Conservation (phyloP, 495 filamentous ascomycete genomes). For the Talaromyces adpressus region DNA sequence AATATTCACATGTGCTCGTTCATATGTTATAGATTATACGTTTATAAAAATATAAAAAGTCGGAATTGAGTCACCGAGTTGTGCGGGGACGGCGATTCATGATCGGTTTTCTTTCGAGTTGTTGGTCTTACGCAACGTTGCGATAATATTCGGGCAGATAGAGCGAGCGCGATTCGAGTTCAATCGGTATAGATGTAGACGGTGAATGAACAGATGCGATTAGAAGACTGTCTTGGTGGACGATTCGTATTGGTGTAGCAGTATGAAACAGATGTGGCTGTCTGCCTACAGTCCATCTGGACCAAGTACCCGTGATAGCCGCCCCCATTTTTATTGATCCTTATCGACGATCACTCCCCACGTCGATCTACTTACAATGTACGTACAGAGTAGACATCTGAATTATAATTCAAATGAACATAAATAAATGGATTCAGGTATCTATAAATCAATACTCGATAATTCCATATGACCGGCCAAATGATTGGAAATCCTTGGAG, state of each 20-base stretch:
- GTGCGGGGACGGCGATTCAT: background rate
- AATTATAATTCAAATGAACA: too few relatives aligned
- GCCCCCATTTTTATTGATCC: background rate
- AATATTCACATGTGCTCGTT: background rate
- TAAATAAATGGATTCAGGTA: background rate
- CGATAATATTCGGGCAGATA: background rate
- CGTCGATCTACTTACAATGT: background rate
- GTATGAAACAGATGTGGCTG: background rate
- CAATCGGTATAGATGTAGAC: background rate
- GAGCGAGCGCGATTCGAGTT: background rate
- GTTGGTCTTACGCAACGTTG: background rate
- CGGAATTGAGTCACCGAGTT: conserved; percentile 3
- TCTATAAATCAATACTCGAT: background rate
- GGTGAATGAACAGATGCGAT: too few relatives aligned
- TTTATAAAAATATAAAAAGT: background rate
- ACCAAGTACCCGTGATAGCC: too few relatives aligned
- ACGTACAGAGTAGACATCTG: background rate
- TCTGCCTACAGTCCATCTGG: too few relatives aligned
- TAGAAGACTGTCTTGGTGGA: too few relatives aligned
- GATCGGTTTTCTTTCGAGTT: background rate
- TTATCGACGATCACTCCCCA: background rate
- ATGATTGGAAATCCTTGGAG: background rate
- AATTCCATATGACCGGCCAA: background rate
- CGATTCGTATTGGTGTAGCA: background rate
- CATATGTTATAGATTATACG: background rate